Conservation (phyloP, 2,329 filamentous ascomycete genomes). For the Phialophora tarda region DNA sequence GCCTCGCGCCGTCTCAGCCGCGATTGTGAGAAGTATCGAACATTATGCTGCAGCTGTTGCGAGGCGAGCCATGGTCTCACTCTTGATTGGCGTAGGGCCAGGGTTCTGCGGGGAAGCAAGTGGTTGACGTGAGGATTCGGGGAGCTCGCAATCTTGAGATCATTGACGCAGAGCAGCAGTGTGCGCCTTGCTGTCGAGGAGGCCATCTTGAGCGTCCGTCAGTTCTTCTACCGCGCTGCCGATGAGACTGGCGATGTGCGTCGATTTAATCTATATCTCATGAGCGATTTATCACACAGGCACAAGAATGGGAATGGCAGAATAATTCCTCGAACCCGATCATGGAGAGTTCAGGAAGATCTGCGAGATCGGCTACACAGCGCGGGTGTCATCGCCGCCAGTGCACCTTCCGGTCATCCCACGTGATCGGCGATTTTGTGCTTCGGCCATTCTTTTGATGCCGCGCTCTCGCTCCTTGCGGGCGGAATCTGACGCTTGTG, state of each 20-base stretch:
- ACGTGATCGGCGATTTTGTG: conserved; percentile 11
- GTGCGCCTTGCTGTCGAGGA: conserved; percentile 27
- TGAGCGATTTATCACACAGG: not conserved
- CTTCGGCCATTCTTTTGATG: conserved; percentile 29
- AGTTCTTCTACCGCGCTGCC: not conserved
- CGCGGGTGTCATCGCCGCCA: not conserved
- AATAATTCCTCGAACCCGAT: conserved; percentile 12
- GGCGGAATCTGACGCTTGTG: not conserved
- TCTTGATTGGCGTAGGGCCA: conserved; percentile 20
- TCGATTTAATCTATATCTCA: conserved; percentile 1
- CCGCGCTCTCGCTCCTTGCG: conserved; percentile 10
- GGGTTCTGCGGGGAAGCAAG: conserved; percentile 16
- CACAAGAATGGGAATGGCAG: not conserved
- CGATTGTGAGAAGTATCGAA: conserved; percentile 32
- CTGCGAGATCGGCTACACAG: conserved; percentile 8
- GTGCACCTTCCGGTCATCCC: not conserved
- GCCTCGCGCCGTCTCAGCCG: conserved; percentile 25
- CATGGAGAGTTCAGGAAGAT: conserved; percentile 3
- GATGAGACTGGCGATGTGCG: not conserved
- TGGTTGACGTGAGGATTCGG: conserved; percentile 9
- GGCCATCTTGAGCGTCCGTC: conserved; percentile 3
- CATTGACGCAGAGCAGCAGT: conserved; percentile 32
- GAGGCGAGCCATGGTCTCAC: conserved; percentile 17
- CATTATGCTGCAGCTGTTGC: conserved; percentile 12
- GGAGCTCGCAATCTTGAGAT: conserved; percentile 17